Evolutionary conservation across 1,284 basidiomycete species (phyloP), one percentile per base, ranked within the genome.

Genomic region (Vanrija humicola): DNA sequence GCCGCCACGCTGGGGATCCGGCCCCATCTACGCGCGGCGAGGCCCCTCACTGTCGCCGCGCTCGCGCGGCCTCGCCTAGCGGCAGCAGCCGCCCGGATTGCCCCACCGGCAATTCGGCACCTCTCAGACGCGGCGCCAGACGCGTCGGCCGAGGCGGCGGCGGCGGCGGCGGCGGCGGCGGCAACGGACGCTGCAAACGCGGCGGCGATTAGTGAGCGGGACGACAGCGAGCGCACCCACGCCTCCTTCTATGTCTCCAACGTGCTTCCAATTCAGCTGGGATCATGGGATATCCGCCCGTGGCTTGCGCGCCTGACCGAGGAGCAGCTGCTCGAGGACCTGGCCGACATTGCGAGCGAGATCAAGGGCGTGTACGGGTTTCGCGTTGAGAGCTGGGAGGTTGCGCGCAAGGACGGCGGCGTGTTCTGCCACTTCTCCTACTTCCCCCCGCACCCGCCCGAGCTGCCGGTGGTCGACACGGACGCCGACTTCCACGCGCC

Each of bases 381-480:
- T 54, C 61, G 64, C 28, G 62, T 77, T 25, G 75, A 77, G 58
- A 66, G 63, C 21, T 72, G 69, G 61, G 75, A 77, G 58, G 66
- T 76, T 23, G 68, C 69, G 39, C 50, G 70, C 40, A 73, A 70
- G 61, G 73, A 70, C 50, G 69, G 72, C 43, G 92, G 93, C 8
- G 86, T 91, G 5, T 94, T 94, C 70, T 84, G 93, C 52, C 83
- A 82, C 46, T 93, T 93, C 73, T 78, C 80, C 19, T 94, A 88
- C 67, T 75, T 75, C 19, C 73, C 76, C 7, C 77, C 77, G 70
- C 19, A 42, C 10, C 25, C 43, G 5, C 43, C 44, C 21, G 49
- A 57, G 43, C 53, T 61, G 12, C 50, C 59, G 6, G 79, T 19
- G 9, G 38, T 55, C 43, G 54, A 61, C 19, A 46, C 40, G 16